phyloP scores from a whole-genome alignment of 208 protist species.

The Trypanosoma conorhini region DNA sequence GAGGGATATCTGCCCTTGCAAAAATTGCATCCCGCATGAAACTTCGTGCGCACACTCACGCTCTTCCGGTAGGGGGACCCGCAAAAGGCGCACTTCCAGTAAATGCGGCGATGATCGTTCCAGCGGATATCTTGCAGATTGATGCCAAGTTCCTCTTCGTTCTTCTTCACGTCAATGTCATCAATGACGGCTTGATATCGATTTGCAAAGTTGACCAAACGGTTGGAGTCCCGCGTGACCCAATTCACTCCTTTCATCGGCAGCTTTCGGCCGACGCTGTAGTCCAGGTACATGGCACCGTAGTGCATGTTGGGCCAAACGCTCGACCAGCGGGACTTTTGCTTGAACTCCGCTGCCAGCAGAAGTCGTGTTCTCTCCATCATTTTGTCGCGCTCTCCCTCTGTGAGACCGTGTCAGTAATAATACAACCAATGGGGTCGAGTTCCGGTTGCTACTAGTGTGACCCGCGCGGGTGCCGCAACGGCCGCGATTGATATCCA shows the following conservation, averaged over 20 bases:
- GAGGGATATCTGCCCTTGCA: constrained; percentile 75
- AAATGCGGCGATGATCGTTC: constrained; percentile 86
- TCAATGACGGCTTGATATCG: constrained; percentile 74
- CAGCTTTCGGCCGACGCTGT: constrained; percentile 74
- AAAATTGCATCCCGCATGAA: constrained; percentile 72
- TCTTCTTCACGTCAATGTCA: constrained; percentile 77
- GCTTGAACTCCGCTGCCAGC: constrained; percentile 87
- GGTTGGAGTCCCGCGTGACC: constrained; percentile 87
- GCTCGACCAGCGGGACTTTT: constrained; percentile 86
- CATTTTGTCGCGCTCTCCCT: constrained; percentile 20
- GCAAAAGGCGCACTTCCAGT: constrained; percentile 84
- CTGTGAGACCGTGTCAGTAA: not conserved
- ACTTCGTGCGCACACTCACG: constrained; percentile 83
- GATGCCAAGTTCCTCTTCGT: constrained; percentile 82
- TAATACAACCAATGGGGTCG: not conserved
- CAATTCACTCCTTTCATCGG: constrained; percentile 86
- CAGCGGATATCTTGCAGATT: constrained; percentile 71
- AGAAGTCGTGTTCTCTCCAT: constrained; percentile 33
- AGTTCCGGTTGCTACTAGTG: not conserved
- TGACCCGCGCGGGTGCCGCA: not conserved
- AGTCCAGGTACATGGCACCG: constrained; percentile 85
- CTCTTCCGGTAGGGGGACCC: constrained; percentile 74
- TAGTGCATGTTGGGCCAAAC: constrained; percentile 93
- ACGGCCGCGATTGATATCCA: not conserved
- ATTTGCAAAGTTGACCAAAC: constrained; percentile 68